Percentiles rank a stretch among this genome's conserved stretches.
Evolutionary conservation across 2,329 filamentous ascomycete species (phyloP).

Genomic region (Diaporthe aspalathi): DNA sequence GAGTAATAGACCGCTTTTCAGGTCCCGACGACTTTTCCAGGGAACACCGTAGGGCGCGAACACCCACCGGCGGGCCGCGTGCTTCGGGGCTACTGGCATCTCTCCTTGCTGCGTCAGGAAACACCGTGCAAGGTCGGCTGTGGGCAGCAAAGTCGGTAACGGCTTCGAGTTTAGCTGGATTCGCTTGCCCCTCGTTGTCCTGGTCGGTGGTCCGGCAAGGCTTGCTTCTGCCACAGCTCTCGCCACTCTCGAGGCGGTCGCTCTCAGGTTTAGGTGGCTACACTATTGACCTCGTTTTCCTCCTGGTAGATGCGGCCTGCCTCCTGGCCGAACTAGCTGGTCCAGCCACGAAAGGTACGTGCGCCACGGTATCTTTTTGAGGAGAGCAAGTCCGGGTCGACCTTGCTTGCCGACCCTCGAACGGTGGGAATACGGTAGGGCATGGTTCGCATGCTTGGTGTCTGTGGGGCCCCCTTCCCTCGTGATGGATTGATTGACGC

Average conservation of each 20-base stretch:
- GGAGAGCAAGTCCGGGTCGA: background rate
- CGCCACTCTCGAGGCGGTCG: background rate
- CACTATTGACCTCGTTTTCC: background rate
- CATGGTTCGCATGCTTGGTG: slow-evolving; percentile 17
- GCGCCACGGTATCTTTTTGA: background rate
- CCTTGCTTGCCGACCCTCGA: background rate
- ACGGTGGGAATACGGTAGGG: slow-evolving; percentile 31
- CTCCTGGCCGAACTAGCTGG: background rate
- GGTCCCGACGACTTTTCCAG: slow-evolving; percentile 6
- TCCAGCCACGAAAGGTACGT: background rate
- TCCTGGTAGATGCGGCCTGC: background rate
- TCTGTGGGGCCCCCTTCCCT: slow-evolving; percentile 20
- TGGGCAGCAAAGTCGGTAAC: background rate
- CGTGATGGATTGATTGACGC: slow-evolving; percentile 31
- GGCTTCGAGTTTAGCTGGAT: slow-evolving; percentile 2
- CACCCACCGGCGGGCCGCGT: slow-evolving; percentile 22
- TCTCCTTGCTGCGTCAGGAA: slow-evolving; percentile 1
- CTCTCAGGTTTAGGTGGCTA: background rate
- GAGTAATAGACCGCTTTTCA: slow-evolving; percentile 17
- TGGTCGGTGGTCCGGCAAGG: slow-evolving; percentile 1
- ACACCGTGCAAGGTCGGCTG: background rate
- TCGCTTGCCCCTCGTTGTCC: slow-evolving; percentile 1
- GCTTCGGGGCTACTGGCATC: background rate
- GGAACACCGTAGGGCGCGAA: slow-evolving; percentile 5
- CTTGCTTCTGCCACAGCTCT: slow-evolving; percentile 21